Base-by-base conservation (phyloP, 2,329 filamentous ascomycete genomes). In the Biscogniauxia marginata region DNA sequence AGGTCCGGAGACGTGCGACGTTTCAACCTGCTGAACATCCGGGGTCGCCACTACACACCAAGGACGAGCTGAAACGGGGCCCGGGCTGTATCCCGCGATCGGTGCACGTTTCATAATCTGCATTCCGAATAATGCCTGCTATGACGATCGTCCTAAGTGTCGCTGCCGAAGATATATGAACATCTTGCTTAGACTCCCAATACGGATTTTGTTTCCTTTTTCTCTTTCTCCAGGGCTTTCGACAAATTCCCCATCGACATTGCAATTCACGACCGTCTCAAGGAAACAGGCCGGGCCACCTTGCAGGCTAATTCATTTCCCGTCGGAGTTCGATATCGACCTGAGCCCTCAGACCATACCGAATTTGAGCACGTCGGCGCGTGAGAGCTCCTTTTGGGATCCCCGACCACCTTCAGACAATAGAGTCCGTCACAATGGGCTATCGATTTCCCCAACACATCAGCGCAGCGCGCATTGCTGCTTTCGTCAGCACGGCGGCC, bases 401-500 rank as follows among this genome's bases (percentile, higher is more conserved):
- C n/a, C 30, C n/a, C n/a, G n/a, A 39, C 13, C 30, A 11, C n/a
- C 30, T 39, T n/a, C 30, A 6, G 9, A 39, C 30, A 39, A 39
- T 16, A 16, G 8, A 34, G 16, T 13, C 30, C 30, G 30, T 5
- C 54, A 56, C 46, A 23, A 65, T 65, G 64, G 50, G 52, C 19
- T 60, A 56, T 55, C 61, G 44, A 11, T 65, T 67, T 21, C 65
- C 67, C 24, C 65, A 58, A 18, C 60, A 61, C 34, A 67, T 64
- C 56, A 67, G 64, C 58, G 67, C 66, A 46, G 64, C 63, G 56
- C 63, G 63, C 59, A 24, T 65, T 25, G 61, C 63, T 23, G 59
- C 57, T 22, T 65, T 66, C 53, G 56, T 66, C 55, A 64, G 61
- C 56, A 66, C 64, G 4, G 64, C 64, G n/a, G 64, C 64, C 9